phyloP scores from a whole-genome alignment of 1,284 basidiomycete species.

The Ceratobasidium sp. region DNA sequence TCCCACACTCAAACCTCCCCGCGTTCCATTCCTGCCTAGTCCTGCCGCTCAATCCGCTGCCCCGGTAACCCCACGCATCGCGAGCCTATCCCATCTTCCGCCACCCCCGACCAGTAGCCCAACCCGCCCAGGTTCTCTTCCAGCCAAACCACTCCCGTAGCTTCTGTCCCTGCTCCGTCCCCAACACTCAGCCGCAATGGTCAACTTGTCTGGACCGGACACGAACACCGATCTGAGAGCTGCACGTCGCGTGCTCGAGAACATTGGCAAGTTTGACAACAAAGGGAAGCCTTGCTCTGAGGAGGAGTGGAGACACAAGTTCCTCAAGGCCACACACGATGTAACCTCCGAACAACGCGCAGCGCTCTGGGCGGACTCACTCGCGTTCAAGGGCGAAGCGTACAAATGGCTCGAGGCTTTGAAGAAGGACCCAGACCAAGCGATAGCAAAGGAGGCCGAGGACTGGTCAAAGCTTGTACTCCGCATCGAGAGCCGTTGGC shows the following conservation, averaged over 20 bases:
- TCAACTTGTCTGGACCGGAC: not conserved
- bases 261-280: not conserved
- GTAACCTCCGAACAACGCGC: not conserved
- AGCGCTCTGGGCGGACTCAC: not conserved
- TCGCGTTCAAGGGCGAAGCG: conserved; percentile 1
- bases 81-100: not conserved
- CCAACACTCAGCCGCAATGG: not conserved
- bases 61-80: not conserved
- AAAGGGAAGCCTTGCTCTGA: not conserved
- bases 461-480: conserved; percentile 4
- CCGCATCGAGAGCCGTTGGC: conserved; percentile 3
- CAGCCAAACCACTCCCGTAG: not conserved
- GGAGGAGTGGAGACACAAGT: not conserved
- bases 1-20: not conserved
- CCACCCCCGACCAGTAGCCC: not conserved
- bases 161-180: not conserved
- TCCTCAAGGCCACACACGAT: not conserved
- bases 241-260: not conserved
- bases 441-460: not conserved
- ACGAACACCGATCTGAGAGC: conserved; percentile 1
- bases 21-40: not conserved
- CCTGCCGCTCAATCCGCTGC: not conserved
- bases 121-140: not conserved
- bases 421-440: not conserved
- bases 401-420: not conserved